A percentile compares a stretch with the other conserved stretches of the same genome.
Evolutionary conservation across 495 filamentous ascomycete species (phyloP).

Genomic region (Hyaloscypha hepaticicola): DNA sequence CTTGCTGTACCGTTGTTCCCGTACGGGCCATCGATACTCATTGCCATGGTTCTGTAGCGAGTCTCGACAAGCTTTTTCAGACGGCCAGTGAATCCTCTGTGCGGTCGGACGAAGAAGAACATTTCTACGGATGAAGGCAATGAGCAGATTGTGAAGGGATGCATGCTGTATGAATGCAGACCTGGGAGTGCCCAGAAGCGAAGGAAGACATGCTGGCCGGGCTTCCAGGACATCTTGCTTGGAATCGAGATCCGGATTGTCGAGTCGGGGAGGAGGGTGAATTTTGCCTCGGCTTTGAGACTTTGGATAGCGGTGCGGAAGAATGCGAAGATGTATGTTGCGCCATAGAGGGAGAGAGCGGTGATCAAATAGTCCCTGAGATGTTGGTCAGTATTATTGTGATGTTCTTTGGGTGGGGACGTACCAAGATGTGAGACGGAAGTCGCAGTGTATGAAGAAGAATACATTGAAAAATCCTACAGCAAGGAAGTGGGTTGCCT

Average conservation of each 20-base stretch:
- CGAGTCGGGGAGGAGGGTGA: constrained; percentile 37
- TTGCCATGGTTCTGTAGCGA: constrained; percentile 55
- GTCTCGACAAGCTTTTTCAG: constrained; percentile 17
- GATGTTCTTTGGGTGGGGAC: background rate
- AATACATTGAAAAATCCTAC: constrained; percentile 53
- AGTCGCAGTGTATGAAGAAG: constrained; percentile 61
- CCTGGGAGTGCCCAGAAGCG: constrained; percentile 63
- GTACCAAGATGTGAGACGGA: constrained; percentile 51
- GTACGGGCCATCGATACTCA: constrained; percentile 76
- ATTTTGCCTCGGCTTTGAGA: constrained; percentile 4
- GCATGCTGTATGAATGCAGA: constrained; percentile 74
- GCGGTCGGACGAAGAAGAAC: constrained; percentile 8
- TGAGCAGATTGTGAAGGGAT: constrained; percentile 69
- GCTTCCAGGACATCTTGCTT: constrained; percentile 51
- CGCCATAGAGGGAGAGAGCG: constrained; percentile 47
- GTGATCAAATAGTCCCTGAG: constrained; percentile 57
- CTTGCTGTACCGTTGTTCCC: constrained; percentile 38
- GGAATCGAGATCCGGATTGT: constrained; percentile 44
- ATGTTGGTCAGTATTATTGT: background rate
- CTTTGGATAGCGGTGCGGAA: constrained; percentile 42
- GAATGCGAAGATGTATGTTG: constrained; percentile 43
- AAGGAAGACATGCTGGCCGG: constrained; percentile 79
- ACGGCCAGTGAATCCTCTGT: constrained; percentile 21
- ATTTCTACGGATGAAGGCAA: constrained; percentile 18
- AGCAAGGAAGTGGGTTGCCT: constrained; percentile 51